Conservation (phyloP, 768 basidiomycete species). For the Psilocybe tampanensis region DNA sequence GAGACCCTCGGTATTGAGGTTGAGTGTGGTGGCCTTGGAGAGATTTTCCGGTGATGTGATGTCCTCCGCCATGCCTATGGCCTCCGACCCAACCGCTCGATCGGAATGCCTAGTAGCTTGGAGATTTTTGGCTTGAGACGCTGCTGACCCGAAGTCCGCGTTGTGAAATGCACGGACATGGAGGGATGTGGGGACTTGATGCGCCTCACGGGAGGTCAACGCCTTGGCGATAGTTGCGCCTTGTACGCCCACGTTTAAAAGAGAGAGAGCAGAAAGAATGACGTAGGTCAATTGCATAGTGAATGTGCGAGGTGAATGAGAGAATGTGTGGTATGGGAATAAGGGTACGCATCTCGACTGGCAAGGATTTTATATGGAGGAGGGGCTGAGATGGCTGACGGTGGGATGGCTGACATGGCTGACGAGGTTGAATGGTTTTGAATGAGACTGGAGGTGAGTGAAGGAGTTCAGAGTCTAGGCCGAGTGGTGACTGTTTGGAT, state of each 20-base stretch:
- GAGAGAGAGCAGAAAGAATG: conserved; percentile 16
- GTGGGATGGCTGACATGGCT: background rate
- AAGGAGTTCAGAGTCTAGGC: too few relatives aligned
- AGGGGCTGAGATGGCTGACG: conserved; percentile 13
- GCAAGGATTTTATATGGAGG: conserved; percentile 1
- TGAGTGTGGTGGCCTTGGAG: too few relatives aligned
- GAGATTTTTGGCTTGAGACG: background rate
- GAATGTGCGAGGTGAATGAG: background rate
- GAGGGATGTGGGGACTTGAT: background rate
- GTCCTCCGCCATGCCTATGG: too few relatives aligned
- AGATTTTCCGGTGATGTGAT: too few relatives aligned
- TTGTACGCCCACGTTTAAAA: conserved; percentile 20
- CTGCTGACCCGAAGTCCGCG: conserved; percentile 23
- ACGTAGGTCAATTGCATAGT: conserved; percentile 16
- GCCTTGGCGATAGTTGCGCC: conserved; percentile 18
- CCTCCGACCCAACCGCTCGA: too few relatives aligned
- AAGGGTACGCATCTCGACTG: background rate
- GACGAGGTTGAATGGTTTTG: background rate
- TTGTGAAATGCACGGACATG: conserved; percentile 21
- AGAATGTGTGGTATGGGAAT: background rate
- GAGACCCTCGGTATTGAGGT: too few relatives aligned
- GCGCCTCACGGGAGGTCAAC: conserved; percentile 4
- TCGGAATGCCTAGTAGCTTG: background rate
- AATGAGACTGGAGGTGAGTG: background rate
- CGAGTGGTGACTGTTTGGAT: too few relatives aligned